phyloP scores from a whole-genome alignment of 108 stramenopile genomes.

The Skeletonema grethae region DNA sequence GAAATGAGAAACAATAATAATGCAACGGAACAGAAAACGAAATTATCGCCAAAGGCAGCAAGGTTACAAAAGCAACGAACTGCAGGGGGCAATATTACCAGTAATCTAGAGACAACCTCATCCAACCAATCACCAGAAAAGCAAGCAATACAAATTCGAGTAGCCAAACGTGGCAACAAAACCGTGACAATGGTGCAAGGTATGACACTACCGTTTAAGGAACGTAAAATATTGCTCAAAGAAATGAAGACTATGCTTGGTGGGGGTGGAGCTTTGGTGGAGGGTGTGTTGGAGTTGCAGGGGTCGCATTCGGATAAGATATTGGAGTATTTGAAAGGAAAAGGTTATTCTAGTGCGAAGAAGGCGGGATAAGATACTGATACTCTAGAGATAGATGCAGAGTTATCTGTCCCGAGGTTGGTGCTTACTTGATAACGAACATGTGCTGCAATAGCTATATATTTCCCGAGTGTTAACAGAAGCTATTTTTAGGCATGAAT shows the following conservation, averaged over 20 bases:
- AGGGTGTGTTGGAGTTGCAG: constrained; percentile 46
- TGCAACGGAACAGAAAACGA: not conserved
- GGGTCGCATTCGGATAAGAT: constrained; percentile 29
- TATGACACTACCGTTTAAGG: constrained; percentile 32
- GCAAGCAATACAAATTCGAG: constrained; percentile 29
- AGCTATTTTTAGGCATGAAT: too few relatives aligned
- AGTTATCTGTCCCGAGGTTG: too few relatives aligned
- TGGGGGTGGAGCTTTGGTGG: constrained; percentile 42
- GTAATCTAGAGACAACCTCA: constrained; percentile 3
- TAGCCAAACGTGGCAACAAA: constrained; percentile 35
- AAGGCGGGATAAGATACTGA: not conserved
- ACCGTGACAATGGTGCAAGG: constrained; percentile 39
- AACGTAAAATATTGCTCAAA: constrained; percentile 36
- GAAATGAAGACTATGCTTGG: constrained; percentile 36
- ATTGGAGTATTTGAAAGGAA: constrained; percentile 17
- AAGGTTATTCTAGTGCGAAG: constrained; percentile 23
- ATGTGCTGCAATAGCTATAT: too few relatives aligned
- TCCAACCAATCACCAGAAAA: constrained; percentile 11
- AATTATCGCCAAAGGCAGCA: constrained; percentile 1
- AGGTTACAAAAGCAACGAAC: constrained; percentile 12
- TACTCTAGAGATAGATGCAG: too few relatives aligned
- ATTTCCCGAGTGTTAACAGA: too few relatives aligned
- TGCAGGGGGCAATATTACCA: constrained; percentile 14
- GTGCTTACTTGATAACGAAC: too few relatives aligned
- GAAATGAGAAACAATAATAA: not conserved